Conservation (phyloP, 805 yeast genomes). For the Metschnikowia anglica region DNA sequence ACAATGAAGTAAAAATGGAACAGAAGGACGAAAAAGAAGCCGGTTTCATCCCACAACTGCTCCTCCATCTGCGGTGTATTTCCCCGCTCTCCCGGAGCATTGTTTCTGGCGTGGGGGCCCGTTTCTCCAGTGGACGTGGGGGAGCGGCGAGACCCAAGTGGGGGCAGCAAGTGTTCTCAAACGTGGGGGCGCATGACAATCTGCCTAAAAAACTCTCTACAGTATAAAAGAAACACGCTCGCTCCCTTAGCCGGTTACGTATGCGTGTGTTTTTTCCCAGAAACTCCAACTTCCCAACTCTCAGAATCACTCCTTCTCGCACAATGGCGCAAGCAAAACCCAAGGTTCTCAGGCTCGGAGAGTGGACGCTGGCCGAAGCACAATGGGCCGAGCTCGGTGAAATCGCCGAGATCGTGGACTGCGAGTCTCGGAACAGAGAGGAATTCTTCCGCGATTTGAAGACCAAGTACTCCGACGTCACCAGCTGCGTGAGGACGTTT, state of each 20-base stretch:
- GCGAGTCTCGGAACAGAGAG: conserved; percentile 35
- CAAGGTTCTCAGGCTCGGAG: conserved; percentile 21
- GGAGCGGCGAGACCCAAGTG: too few relatives aligned
- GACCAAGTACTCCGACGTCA: conserved; percentile 44
- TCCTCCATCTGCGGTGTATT: too few relatives aligned
- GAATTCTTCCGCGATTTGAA: conserved; percentile 46
- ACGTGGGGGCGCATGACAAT: too few relatives aligned
- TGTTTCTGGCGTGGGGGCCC: neutral
- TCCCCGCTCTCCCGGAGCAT: too few relatives aligned
- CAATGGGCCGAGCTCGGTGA: conserved; percentile 18
- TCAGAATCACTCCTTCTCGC: neutral
- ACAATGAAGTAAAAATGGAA: too few relatives aligned
- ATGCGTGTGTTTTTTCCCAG: neutral
- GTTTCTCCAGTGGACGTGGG: neutral
- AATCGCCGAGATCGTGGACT: conserved; percentile 36
- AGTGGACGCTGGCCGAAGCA: conserved; percentile 16
- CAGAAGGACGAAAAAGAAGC: too few relatives aligned
- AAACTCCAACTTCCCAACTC: neutral
- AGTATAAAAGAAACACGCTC: neutral
- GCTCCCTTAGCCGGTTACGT: too few relatives aligned
- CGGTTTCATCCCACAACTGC: too few relatives aligned
- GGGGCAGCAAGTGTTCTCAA: too few relatives aligned
- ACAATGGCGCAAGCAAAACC: conserved; percentile 17
- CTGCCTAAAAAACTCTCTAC: too few relatives aligned
- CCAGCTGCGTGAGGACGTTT: conserved; percentile 52